Percentiles rank a stretch among this genome's conserved stretches.
Evolutionary conservation across 2,329 filamentous ascomycete species (phyloP).

Genomic region (Aureobasidium uvarum): DNA sequence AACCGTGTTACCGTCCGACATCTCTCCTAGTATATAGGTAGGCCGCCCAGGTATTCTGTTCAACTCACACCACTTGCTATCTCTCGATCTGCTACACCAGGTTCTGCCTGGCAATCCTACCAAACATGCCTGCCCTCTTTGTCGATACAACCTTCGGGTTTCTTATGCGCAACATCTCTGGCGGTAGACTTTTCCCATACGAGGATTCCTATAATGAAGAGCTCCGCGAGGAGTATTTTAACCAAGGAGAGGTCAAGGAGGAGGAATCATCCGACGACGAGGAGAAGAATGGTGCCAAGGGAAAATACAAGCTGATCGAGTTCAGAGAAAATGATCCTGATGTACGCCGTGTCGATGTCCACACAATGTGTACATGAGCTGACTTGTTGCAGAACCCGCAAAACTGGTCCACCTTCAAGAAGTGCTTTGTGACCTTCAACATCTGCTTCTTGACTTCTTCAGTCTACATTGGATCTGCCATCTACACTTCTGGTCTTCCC

Average conservation of each 20-base stretch:
- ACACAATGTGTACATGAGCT: background rate
- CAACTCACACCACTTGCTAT: background rate
- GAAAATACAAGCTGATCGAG: slow-evolving; percentile 25
- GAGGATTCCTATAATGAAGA: slow-evolving; percentile 25
- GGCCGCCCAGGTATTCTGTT: background rate
- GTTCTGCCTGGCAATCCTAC: background rate
- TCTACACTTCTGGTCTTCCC: slow-evolving; percentile 50
- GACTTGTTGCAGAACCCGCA: slow-evolving; percentile 35
- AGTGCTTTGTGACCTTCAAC: slow-evolving; percentile 47
- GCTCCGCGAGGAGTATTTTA: slow-evolving; percentile 17
- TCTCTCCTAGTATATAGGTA: background rate
- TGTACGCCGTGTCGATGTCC: slow-evolving; percentile 19
- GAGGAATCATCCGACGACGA: slow-evolving; percentile 19
- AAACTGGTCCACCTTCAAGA: slow-evolving; percentile 44
- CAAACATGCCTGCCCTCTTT: slow-evolving; percentile 20
- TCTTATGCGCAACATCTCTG: slow-evolving; percentile 25
- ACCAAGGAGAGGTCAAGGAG: slow-evolving; percentile 7
- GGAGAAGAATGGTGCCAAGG: slow-evolving; percentile 22
- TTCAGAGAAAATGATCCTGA: slow-evolving; percentile 30
- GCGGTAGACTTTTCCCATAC: slow-evolving; percentile 24
- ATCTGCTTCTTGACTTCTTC: slow-evolving; percentile 52
- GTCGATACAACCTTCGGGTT: slow-evolving; percentile 26
- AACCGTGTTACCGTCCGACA: background rate
- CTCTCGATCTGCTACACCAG: background rate
- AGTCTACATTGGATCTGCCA: slow-evolving; percentile 54